phyloP scores from a whole-genome alignment of 805 yeast species.

The Suhomyces xylopsoci region DNA sequence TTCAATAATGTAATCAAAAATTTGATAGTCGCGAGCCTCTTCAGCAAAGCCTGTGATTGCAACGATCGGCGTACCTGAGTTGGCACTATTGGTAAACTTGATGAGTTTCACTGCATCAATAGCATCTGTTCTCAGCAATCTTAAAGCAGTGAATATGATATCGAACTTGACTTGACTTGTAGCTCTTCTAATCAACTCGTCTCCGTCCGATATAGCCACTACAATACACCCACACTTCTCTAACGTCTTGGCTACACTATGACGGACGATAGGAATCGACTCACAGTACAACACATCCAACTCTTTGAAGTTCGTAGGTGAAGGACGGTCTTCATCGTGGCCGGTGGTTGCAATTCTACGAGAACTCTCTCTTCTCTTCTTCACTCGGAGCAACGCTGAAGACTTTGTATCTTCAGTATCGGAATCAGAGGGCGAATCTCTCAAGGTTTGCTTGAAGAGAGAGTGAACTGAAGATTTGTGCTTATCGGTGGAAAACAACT shows the following conservation, averaged over 20 bases:
- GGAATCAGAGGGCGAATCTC: slow-evolving; percentile 55
- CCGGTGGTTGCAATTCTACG: slow-evolving; percentile 21
- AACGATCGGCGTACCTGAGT: slow-evolving; percentile 72
- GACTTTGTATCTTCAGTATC: slow-evolving; percentile 60
- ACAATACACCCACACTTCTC: slow-evolving; percentile 77
- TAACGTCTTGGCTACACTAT: slow-evolving; percentile 58
- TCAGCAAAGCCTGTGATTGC: slow-evolving; percentile 69
- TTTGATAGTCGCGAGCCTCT: slow-evolving; percentile 55
- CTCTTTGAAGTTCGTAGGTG: slow-evolving; percentile 16
- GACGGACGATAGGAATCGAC: slow-evolving; percentile 79
- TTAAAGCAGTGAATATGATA: slow-evolving; percentile 71
- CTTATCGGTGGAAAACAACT: slow-evolving; percentile 7
- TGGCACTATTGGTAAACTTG: slow-evolving; percentile 71
- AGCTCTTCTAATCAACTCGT: slow-evolving; percentile 76
- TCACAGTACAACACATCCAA: slow-evolving; percentile 80
- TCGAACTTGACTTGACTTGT: slow-evolving; percentile 85
- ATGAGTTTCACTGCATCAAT: slow-evolving; percentile 75
- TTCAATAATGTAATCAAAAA: slow-evolving; percentile 69
- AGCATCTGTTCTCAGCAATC: slow-evolving; percentile 64
- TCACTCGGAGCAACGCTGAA: slow-evolving; percentile 51
- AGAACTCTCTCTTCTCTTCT: slow-evolving; percentile 53
- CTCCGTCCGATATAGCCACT: slow-evolving; percentile 72
- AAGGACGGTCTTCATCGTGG: slow-evolving; percentile 4
- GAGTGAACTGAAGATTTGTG: slow-evolving; percentile 25
- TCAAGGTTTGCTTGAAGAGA: slow-evolving; percentile 22